Conservation (phyloP, 805 yeast genomes). For the Ogataea neopini region DNA sequence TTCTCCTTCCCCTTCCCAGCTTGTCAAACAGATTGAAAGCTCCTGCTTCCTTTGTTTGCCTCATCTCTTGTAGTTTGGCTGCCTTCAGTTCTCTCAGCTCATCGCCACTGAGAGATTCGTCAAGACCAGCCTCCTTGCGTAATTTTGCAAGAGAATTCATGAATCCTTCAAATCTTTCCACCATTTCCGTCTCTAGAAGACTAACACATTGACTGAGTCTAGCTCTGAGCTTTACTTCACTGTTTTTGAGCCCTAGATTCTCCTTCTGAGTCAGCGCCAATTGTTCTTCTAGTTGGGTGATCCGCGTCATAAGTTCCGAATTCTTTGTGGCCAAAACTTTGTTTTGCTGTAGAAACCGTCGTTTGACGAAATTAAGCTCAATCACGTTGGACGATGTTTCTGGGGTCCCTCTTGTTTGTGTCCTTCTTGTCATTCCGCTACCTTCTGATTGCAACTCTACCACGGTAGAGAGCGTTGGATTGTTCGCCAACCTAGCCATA, state of each 20-base stretch:
- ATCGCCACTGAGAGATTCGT: conserved; percentile 1
- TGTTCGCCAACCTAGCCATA: conserved; percentile 28
- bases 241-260: conserved; percentile 29
- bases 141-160: conserved; percentile 12
- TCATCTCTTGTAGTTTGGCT: conserved; percentile 14
- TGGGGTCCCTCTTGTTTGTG: conserved; percentile 11
- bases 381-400: conserved; percentile 13
- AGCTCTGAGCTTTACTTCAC: conserved; percentile 21
- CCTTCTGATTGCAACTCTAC: conserved; percentile 4
- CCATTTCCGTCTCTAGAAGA: conserved; percentile 14
- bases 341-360: conserved; percentile 47
- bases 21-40: conserved; percentile 8
- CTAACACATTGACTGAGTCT: conserved; percentile 8
- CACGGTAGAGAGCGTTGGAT: conserved; percentile 14
- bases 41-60: conserved; percentile 7
- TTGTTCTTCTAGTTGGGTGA: conserved; percentile 54
- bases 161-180: conserved; percentile 15
- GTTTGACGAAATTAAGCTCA: conserved; percentile 21
- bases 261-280: conserved; percentile 32
- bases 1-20: conserved; percentile 7
- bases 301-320: conserved; percentile 49
- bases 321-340: conserved; percentile 60
- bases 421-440: background rate
- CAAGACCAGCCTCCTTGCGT: conserved; percentile 14
- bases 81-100: conserved; percentile 10